phyloP scores from a whole-genome alignment of 1,284 basidiomycete species.

The Rhodofomes roseus region DNA sequence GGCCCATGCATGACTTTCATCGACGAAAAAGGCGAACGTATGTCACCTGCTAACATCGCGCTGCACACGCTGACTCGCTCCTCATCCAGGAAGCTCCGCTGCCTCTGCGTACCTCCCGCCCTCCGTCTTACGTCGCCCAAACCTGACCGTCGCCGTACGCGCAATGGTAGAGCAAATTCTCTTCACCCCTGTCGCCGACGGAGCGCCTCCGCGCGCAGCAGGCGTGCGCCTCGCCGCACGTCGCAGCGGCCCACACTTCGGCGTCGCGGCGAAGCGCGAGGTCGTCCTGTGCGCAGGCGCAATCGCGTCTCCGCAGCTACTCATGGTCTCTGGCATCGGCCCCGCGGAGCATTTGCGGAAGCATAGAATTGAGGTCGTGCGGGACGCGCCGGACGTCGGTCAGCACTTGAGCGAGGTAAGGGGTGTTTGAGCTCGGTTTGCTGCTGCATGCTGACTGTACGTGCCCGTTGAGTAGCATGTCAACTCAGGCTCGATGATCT shows the following conservation, averaged over 20 bases:
- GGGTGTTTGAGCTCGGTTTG: no score
- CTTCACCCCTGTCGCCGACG: conserved; percentile 14
- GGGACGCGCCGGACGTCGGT: conserved; percentile 40
- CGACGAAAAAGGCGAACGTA: conserved; percentile 32
- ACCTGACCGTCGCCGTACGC: conserved; percentile 36
- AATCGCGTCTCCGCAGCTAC: conserved; percentile 42
- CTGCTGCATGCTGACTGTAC: neutral
- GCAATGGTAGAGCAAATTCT: conserved; percentile 27
- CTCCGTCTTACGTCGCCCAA: conserved; percentile 31
- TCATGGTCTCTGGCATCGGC: conserved; percentile 49
- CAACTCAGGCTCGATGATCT: conserved; percentile 22
- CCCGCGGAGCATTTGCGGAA: conserved; percentile 31
- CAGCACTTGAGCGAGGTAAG: conserved; percentile 38
- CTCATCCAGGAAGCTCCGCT: conserved; percentile 34
- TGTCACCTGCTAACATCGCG: no score
- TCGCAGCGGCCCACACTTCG: conserved; percentile 18
- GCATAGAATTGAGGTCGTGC: conserved; percentile 34
- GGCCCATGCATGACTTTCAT: conserved; percentile 23
- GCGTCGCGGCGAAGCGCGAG: conserved; percentile 31
- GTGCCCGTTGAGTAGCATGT: conserved; percentile 29
- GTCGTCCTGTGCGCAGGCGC: conserved; percentile 41
- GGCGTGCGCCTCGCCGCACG: conserved; percentile 30
- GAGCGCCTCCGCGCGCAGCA: conserved; percentile 15
- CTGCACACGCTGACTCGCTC: no score
- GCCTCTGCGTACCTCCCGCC: conserved; percentile 36